These are phyloP conservation scores for Sarcodon sp. DNA, from an alignment of 768 basidiomycete species.

Conservation along the genomic window DNA sequence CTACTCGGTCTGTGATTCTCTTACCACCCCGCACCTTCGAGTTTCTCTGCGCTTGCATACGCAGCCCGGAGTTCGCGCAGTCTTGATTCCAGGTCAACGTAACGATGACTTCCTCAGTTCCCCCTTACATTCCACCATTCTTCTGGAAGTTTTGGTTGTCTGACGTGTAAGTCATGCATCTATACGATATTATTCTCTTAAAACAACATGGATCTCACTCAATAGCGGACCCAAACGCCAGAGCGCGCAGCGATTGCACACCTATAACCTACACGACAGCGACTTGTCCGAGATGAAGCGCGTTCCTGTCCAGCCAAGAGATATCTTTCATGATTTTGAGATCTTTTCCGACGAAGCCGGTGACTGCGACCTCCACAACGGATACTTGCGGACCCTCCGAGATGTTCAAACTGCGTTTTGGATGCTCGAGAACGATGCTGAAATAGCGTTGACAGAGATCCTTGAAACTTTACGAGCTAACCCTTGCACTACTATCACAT, in stretches of 20 bases:
- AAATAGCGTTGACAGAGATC: slow-evolving; percentile 24
- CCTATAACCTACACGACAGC: slow-evolving; percentile 41
- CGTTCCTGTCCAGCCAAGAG: slow-evolving; percentile 17
- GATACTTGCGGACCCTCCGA: slow-evolving; percentile 21
- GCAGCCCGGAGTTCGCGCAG: too few relatives aligned
- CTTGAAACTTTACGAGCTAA: neutral
- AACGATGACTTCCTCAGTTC: neutral
- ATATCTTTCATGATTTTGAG: slow-evolving; percentile 33
- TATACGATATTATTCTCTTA: neutral
- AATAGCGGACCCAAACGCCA: neutral
- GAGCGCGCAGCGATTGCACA: slow-evolving; percentile 29
- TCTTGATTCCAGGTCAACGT: too few relatives aligned
- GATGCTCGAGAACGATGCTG: slow-evolving; percentile 28
- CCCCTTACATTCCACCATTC: slow-evolving; percentile 31
- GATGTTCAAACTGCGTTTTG: slow-evolving; percentile 31
- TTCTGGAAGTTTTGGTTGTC: slow-evolving; percentile 39
- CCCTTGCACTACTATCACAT: slow-evolving; percentile 8
- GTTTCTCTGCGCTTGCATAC: too few relatives aligned
- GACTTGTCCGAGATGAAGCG: slow-evolving; percentile 31
- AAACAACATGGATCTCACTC: neutral
- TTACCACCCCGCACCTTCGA: too few relatives aligned
- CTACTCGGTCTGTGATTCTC: too few relatives aligned
- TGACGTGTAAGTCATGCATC: slow-evolving; percentile 19
- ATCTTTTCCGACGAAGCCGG: slow-evolving; percentile 12
- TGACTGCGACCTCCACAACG: slow-evolving; percentile 9